phyloP scores from a whole-genome alignment of 371 early-diverging fungal genomes.

The Mucor lusitanicus region DNA sequence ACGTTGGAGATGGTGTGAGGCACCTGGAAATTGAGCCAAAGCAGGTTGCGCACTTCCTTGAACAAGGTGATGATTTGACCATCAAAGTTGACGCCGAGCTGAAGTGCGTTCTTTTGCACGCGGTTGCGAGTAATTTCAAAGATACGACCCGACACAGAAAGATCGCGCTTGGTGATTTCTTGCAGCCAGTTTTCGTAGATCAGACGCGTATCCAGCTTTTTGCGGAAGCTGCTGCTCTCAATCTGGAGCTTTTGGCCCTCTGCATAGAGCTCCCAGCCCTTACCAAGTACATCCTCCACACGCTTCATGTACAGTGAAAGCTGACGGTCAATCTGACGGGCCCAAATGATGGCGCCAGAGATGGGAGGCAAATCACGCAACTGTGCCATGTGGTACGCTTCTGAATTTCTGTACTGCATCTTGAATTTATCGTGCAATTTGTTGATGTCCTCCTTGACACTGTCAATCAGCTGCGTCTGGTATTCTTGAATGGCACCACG shows the following conservation, averaged over 20 bases:
- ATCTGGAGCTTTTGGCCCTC: slow-evolving; percentile 94
- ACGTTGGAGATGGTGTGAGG: slow-evolving; percentile 92
- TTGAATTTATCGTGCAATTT: slow-evolving; percentile 96
- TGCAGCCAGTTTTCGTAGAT: slow-evolving; percentile 93
- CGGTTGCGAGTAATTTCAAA: slow-evolving; percentile 90
- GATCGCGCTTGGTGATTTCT: slow-evolving; percentile 84
- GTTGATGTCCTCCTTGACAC: slow-evolving; percentile 96
- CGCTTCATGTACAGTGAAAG: slow-evolving; percentile 94
- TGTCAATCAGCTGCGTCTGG: slow-evolving; percentile 95
- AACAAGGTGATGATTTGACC: slow-evolving; percentile 92
- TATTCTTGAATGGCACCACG: slow-evolving; percentile 99
- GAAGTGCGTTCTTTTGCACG: slow-evolving; percentile 75
- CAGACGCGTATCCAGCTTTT: slow-evolving; percentile 87
- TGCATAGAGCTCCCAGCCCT: slow-evolving; percentile 96
- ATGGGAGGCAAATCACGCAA: slow-evolving; percentile 93
- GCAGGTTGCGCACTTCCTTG: slow-evolving; percentile 95
- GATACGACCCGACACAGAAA: slow-evolving; percentile 88
- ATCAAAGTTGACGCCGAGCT: slow-evolving; percentile 93
- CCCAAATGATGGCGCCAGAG: slow-evolving; percentile 96
- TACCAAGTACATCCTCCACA: slow-evolving; percentile 97
- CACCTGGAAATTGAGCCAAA: slow-evolving; percentile 91
- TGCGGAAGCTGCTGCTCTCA: slow-evolving; percentile 91
- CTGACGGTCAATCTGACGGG: slow-evolving; percentile 97
- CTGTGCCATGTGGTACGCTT: slow-evolving; percentile 88
- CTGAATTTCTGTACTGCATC: slow-evolving; percentile 86